Evolutionary conservation across 192 early-diverging fungal species (phyloP), one percentile per base, ranked within the genome.

Genomic region (Coemansia sp.): DNA sequence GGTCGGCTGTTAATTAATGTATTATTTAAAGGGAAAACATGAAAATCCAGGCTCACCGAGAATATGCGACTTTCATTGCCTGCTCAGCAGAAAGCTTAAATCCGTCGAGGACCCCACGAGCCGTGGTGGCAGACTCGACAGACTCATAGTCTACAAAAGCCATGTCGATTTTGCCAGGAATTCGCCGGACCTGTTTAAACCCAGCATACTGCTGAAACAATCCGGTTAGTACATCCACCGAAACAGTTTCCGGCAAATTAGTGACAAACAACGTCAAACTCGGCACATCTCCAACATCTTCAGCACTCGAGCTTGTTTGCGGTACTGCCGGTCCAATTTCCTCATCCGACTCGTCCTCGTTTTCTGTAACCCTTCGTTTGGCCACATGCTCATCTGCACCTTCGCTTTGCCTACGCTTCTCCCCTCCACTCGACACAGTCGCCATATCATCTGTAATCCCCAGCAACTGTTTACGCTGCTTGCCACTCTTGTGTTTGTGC

Each of bases 121-220:
- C 80, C 4, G 74, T 70, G 0, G 71, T 35, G 2, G 80, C 80
- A 14, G 75, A 51, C 2, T 65, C 69, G 14, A 57, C 35, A 12
- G 56, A 64, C 19, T 63, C 64, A 48, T 82, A 82, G 48, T 82
- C 80, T 2, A 82, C 68, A 64, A 82, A 82, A 1, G 71, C 80
- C 52, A 77, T 69, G 11, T 66, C 71, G 56, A 39, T 32, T 32
- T 62, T 69, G 29, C 80, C 80, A 2, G 70, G 54, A 16, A 74
- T 53, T 38, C 35, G 57, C 20, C 80, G 67, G 7, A 82, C 71
- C n/a, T 71, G 71, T 32, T 37, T 64, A 55, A 82, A 82, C 13
- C 80, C 80, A 5, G 41, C 63, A 27, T 82, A 82, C 56, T 82
- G 67, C 63, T 68, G 71, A 59, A 82, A 82, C 62, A 82, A 62